Conservation (phyloP, 208 protist genomes). For the Crithidia acanthocephali region DNA sequence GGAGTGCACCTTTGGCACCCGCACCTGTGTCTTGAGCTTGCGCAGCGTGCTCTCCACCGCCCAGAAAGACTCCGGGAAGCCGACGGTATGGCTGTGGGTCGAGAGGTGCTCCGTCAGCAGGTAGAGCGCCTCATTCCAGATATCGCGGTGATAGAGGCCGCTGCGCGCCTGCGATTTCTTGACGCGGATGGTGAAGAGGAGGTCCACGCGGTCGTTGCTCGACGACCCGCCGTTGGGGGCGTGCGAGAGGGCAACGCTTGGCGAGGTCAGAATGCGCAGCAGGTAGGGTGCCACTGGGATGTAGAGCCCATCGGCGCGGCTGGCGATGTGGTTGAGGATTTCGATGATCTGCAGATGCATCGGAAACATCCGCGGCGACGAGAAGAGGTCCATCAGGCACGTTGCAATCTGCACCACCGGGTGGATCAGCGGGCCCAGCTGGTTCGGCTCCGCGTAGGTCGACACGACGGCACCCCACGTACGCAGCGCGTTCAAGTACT, state of each 20-base stretch:
- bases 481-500: conserved; percentile 94
- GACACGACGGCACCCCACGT: conserved; percentile 94
- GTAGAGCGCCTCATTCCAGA: conserved; percentile 87
- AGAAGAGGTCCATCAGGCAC: conserved; percentile 90
- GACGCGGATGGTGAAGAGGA: conserved; percentile 90
- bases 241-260: conserved; percentile 71
- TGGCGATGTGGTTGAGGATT: conserved; percentile 92
- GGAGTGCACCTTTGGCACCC: conserved; percentile 81
- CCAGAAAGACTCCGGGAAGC: conserved; percentile 95
- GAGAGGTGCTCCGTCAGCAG: conserved; percentile 90
- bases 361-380: conserved; percentile 94
- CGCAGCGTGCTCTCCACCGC: conserved; percentile 85
- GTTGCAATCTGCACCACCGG: conserved; percentile 94
- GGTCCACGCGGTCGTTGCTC: conserved; percentile 60
- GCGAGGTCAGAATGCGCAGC: conserved; percentile 92
- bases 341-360: conserved; percentile 95
- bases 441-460: conserved; percentile 77
- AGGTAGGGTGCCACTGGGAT: conserved; percentile 94
- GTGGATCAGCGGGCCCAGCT: conserved; percentile 92
- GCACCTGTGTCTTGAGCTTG: conserved; percentile 83
- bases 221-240: conserved; percentile 35
- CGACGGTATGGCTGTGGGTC: conserved; percentile 85
- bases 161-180: conserved; percentile 89
- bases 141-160: conserved; percentile 65
- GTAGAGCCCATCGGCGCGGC: conserved; percentile 86